These are phyloP conservation scores for Fusarium newnesense DNA, from an alignment of 2,329 filamentous ascomycete genomes.

Conservation along the genomic window DNA sequence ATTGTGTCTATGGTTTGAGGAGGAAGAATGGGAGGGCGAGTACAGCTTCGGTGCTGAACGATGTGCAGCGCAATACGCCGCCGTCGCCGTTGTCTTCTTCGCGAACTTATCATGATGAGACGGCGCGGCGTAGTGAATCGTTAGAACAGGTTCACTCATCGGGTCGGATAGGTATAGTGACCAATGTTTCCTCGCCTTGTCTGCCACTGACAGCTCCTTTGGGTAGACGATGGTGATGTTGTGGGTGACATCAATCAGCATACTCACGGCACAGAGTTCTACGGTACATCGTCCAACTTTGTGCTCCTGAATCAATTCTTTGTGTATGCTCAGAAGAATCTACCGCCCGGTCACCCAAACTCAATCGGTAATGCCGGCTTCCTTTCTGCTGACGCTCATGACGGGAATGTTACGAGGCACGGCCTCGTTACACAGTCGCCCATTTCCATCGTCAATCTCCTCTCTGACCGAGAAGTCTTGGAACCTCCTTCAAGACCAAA, in stretches of 20 bases:
- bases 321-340: background rate
- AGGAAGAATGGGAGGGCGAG: background rate
- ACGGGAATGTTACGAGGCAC: fast-evolving
- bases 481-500: background rate
- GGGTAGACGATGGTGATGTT: background rate
- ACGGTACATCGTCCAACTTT: conserved; percentile 6
- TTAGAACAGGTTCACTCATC: background rate
- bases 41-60: background rate
- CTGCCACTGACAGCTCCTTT: background rate
- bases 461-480: background rate
- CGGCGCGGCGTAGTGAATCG: background rate
- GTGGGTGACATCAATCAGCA: conserved; percentile 7
- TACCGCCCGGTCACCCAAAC: background rate
- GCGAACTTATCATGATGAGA: background rate
- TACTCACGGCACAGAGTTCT: conserved; percentile 3
- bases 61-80: background rate
- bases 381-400: background rate
- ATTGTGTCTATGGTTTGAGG: background rate
- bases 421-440: background rate
- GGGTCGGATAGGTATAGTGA: background rate
- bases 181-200: fast-evolving
- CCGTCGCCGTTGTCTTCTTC: background rate
- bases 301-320: conserved; percentile 7
- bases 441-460: background rate
- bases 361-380: background rate